These are phyloP conservation scores for Fusarium fujikuroi DNA, from an alignment of 2,329 filamentous ascomycete genomes.

Conservation along the genomic window DNA sequence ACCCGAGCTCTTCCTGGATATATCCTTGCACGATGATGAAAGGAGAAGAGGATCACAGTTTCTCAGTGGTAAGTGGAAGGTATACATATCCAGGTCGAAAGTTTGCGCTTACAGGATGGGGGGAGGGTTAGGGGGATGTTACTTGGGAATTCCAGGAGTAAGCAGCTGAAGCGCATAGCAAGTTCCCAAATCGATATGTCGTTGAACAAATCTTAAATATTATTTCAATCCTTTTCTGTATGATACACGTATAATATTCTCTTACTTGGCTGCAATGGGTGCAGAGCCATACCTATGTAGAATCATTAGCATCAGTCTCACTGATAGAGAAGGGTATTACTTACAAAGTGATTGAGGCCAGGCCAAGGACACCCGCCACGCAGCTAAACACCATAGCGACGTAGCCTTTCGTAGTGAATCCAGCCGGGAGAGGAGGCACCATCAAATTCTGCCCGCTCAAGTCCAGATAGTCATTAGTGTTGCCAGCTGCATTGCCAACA, in stretches of 20 bases:
- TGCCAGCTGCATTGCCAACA: neutral
- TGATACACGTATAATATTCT: rapidly evolving
- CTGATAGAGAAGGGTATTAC: rapidly evolving
- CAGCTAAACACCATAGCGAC: neutral
- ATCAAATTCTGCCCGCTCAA: neutral
- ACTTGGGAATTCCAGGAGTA: too few relatives aligned
- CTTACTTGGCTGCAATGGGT: neutral
- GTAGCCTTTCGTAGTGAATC: neutral
- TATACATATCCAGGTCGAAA: slow-evolving; percentile 48
- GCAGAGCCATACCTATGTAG: neutral
- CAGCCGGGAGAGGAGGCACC: neutral
- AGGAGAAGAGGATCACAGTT: slow-evolving; percentile 39
- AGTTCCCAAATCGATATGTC: rapidly evolving
- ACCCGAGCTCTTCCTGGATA: slow-evolving; percentile 37
- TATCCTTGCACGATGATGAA: slow-evolving; percentile 33
- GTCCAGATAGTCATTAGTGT: neutral
- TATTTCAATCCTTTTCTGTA: rapidly evolving
- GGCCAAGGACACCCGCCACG: neutral
- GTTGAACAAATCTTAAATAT: rapidly evolving
- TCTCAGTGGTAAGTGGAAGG: slow-evolving; percentile 49
- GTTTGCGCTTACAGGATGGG: slow-evolving; percentile 39
- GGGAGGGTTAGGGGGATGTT: too few relatives aligned
- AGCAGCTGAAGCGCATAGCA: rapidly evolving
- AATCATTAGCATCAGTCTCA: neutral
- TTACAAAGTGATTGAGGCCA: neutral